Base-by-base conservation (phyloP, 306 rosid species). In the Vigna nakashimae region DNA sequence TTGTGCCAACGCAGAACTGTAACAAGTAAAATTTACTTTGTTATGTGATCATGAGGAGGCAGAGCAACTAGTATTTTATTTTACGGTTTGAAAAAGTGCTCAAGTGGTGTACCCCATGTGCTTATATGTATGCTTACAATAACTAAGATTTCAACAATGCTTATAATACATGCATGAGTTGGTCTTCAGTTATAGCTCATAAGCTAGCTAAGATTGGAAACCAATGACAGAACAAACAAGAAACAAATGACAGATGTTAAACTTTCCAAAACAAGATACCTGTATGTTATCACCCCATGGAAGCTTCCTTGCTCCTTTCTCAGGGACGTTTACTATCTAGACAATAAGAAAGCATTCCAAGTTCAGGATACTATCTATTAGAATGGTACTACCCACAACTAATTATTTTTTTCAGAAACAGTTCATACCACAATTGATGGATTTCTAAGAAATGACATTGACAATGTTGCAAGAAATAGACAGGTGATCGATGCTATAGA, bases 231-330 rank as follows among this genome's bases (percentile, higher is more conserved):
- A 51, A 38, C 69, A 66, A 30, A 12, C 59, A 56, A 2, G 43
- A 64, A 34, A 69, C 66, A 20, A 30, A 38, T 12, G 65, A 74
- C 56, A 67, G 57, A 11, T 34, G 64, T 20, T 49, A 24, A 38
- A 45, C n/a, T 71, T 18, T 69, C 65, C 59, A 20, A 20, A 1
- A 20, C 20, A 20, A 65, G 60, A 50, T 84, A 90, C 96, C 94
- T 93, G 96, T 84, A 90, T 85, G 89, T 88, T 90, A 75, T 93
- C 98, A 73, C 96, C 92, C 76, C 94, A 87, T 26, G 96, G 98
- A 80, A 89, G 94, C 88, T 93, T 93, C 84, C 96, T 86, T 28
- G 96, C 94, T 64, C 96, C 96, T 88, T 92, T 92, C 84, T 90
- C 98, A 30, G 98, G 94, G 88, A 93, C 94, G 82, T 88, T 93